Percentiles rank a stretch among this genome's conserved stretches.
Conservation (phyloP, 768 basidiomycete species). For the Rhodotorula taiwanensis region DNA sequence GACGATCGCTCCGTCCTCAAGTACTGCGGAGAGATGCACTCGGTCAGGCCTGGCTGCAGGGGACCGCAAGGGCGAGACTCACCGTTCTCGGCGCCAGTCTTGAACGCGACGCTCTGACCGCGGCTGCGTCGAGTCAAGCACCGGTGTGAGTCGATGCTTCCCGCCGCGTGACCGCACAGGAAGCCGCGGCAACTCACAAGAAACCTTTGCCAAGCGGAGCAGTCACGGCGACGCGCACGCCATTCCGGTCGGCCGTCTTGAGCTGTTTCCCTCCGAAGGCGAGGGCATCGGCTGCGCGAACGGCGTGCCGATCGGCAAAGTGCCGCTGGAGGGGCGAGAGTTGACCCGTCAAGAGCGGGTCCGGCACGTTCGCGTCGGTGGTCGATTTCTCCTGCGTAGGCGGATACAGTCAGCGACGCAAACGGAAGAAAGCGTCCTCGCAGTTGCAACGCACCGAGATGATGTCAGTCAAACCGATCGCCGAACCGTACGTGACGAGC, state of each 20-base stretch:
- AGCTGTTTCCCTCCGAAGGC: slow-evolving; percentile 28
- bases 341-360: slow-evolving; percentile 8
- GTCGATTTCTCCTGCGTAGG: slow-evolving; percentile 13
- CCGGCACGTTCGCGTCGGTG: slow-evolving; percentile 8
- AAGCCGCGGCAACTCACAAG: background rate
- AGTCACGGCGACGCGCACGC: slow-evolving; percentile 18
- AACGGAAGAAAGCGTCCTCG: background rate
- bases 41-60: background rate
- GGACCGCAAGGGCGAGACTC: background rate
- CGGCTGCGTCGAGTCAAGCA: background rate
- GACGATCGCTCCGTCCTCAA: slow-evolving; percentile 59
- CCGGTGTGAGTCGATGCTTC: no score
- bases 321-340: slow-evolving; percentile 6
- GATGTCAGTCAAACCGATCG: slow-evolving; percentile 26
- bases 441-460: slow-evolving; percentile 1
- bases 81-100: slow-evolving; percentile 16
- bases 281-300: slow-evolving; percentile 20
- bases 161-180: background rate
- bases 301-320: background rate
- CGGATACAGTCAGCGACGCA: background rate
- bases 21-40: slow-evolving; percentile 22
- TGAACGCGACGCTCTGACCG: slow-evolving; percentile 21
- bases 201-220: slow-evolving; percentile 20
- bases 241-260: slow-evolving; percentile 13
- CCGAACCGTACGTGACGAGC: slow-evolving; percentile 9